Evolutionary conservation across 2,329 filamentous ascomycete species (phyloP), one percentile per base, ranked within the genome.

Genomic region (Parastagonospora avenae): DNA sequence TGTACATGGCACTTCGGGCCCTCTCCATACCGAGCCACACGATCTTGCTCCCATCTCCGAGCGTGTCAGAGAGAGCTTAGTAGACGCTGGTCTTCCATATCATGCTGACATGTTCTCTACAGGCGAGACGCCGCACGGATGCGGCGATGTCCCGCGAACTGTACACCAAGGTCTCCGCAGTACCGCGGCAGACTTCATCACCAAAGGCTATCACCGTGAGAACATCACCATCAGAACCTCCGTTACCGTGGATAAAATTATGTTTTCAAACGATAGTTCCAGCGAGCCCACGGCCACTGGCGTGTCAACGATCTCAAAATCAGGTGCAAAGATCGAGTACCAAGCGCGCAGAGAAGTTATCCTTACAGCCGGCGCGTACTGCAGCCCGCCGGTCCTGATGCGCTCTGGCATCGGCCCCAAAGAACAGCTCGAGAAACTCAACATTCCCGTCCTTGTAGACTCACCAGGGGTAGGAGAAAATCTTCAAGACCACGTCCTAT

Each of bases 381-480:
- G 70, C 45, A 68, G 60, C 42, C 70, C 71, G 8, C 41, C 65
- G 2, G 75, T 81, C 37, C 58, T 80, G 2, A 72, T 80, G 71
- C 76, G 78, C 29, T 81, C 79, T 0, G 86, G 86, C 4, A 79
- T 89, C 19, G 85, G 86, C 0, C 83, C 84, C 0, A 66, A 72
- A 12, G 61, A 73, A 0, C 78, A 85, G 50, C 78, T 89, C 1
- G 50, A 76, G 10, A 75, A 77, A 36, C 79, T 82, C 58, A 72
- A 74, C 2, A 87, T 88, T 57, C 63, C 77, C 3, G 72, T 81
- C 1, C 54, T 83, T 9, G 74, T 81, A 6, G 77, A 87, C 54
- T 80, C 85, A 0, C 80, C 81, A 0, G 83, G 86, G 24, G 85
- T 89, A 1, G 86, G 86, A 1, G 80, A 80, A 51, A 86, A 88